These are phyloP conservation scores for Psilocybe cyanescens DNA, from an alignment of 768 basidiomycete genomes.

Conservation along the genomic window DNA sequence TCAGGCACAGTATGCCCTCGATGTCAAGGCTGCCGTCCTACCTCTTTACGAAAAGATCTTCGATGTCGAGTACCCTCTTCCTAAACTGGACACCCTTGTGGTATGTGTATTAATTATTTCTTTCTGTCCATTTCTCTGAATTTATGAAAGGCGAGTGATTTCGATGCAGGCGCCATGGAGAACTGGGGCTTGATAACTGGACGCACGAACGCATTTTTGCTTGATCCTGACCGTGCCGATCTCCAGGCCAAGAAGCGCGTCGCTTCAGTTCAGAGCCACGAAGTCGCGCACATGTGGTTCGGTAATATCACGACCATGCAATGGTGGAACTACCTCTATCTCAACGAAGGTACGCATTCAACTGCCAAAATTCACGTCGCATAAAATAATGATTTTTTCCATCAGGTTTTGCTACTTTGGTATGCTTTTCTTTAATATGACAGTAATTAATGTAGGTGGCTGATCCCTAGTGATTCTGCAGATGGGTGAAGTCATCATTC, in stretches of 20 bases:
- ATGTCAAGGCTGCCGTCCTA: conserved; percentile 80
- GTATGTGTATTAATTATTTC: conserved; percentile 39
- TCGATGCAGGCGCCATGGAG: conserved; percentile 93
- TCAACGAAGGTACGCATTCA: conserved; percentile 65
- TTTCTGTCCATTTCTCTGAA: neutral
- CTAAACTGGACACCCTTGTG: conserved; percentile 93
- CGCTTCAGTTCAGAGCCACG: conserved; percentile 80
- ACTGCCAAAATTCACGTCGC: neutral
- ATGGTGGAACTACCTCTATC: conserved; percentile 88
- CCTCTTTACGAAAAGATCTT: conserved; percentile 94
- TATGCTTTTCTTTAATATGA: conserved; percentile 34
- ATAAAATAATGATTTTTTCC: conserved; percentile 8
- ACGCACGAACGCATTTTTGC: conserved; percentile 77
- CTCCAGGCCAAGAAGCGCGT: conserved; percentile 79
- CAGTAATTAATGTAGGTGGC: neutral
- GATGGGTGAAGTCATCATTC: conserved; percentile 89
- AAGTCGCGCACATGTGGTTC: conserved; percentile 90
- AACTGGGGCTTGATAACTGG: conserved; percentile 96
- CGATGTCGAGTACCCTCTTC: conserved; percentile 89
- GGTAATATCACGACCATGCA: conserved; percentile 94
- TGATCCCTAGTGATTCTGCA: conserved; percentile 26
- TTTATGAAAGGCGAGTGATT: conserved; percentile 69
- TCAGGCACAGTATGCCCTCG: conserved; percentile 86
- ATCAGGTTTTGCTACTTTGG: conserved; percentile 83
- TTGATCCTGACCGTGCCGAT: conserved; percentile 78